Conservation (phyloP, 352 stramenopile species). For the Pythium sp. region DNA sequence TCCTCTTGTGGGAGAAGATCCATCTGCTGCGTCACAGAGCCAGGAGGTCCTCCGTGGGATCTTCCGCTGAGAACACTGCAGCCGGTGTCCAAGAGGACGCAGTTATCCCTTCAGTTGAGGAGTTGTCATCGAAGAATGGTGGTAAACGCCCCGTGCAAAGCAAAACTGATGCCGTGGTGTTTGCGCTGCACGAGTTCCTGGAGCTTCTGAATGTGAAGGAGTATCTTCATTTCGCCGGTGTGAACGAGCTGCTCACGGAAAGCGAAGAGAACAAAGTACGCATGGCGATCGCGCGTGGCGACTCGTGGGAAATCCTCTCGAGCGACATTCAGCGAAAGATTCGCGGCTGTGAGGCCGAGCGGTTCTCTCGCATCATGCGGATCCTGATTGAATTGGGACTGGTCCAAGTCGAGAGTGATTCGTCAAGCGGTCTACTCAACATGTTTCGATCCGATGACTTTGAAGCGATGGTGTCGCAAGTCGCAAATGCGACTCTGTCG, state of each 20-base stretch:
- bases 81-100: neutral
- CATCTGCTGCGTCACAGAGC: constrained; percentile 20
- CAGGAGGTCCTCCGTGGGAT: neutral
- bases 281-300: constrained; percentile 35
- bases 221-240: constrained; percentile 72
- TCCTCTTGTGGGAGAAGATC: constrained; percentile 61
- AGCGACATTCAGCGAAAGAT: constrained; percentile 50
- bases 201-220: constrained; percentile 61
- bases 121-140: neutral
- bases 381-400: constrained; percentile 71
- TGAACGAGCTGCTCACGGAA: constrained; percentile 61
- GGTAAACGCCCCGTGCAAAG: neutral
- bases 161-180: constrained; percentile 29
- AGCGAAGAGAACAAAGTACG: constrained; percentile 56
- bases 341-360: constrained; percentile 62
- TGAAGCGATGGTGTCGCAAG: constrained; percentile 70
- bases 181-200: constrained; percentile 69
- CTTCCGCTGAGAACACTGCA: neutral
- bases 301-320: constrained; percentile 49
- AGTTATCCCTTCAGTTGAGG: neutral
- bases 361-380: constrained; percentile 65
- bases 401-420: constrained; percentile 50
- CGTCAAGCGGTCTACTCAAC: constrained; percentile 52
- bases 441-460: constrained; percentile 66
- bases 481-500: constrained; percentile 70